Evolutionary conservation across 2,329 filamentous ascomycete species (phyloP), one percentile per base, ranked within the genome.

Genomic region (Chrysoporthe deuterocubensis): DNA sequence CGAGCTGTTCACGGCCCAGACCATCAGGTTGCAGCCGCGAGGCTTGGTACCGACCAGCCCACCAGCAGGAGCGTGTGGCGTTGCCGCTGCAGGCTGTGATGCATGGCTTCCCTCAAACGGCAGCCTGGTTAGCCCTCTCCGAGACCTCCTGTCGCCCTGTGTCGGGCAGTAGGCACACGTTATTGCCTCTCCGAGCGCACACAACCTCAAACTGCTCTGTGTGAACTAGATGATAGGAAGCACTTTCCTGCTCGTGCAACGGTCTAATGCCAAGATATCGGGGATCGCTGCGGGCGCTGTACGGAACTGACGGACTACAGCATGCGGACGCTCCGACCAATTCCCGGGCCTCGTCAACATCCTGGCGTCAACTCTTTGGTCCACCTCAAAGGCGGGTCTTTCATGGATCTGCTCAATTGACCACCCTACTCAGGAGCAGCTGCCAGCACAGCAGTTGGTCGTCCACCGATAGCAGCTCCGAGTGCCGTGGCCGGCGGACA

Each of bases 341-440:
- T 26, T 65, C 40, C 61, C 52, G 54, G 64, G 62, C 46, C 56
- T 61, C 44, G 37, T 48, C 14, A 59, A 32, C 32, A 54, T 63
- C 34, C 61, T n/a, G 40, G 40, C 65, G 21, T 64, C 16, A 67
- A 64, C 58, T 43, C 54, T 42, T 52, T 40, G 59, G 59, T 50
- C 60, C 60, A 48, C 42, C 60, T 62, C 32, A 13, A 44, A 11
- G 40, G 57, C 37, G n/a, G 57, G 59, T 60, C 57, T 54, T 54
- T 26, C 26, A 26, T 26, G 26, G 26, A 26, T 26, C 54, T 34
- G 56, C 57, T 60, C 50, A 50, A 60, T 50, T 34, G 43, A 46
- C 37, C 32, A 42, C 43, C 40, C 54, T 58, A 16, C 26, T 26
- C 26, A 26, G 26, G 26, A 26, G 43, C 14, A 37, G 43, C 32